A percentile compares a stretch with the other conserved stretches of the same genome.
phyloP scores from a whole-genome alignment of 1,139 yeast species.

The Geotrichum siamense region DNA sequence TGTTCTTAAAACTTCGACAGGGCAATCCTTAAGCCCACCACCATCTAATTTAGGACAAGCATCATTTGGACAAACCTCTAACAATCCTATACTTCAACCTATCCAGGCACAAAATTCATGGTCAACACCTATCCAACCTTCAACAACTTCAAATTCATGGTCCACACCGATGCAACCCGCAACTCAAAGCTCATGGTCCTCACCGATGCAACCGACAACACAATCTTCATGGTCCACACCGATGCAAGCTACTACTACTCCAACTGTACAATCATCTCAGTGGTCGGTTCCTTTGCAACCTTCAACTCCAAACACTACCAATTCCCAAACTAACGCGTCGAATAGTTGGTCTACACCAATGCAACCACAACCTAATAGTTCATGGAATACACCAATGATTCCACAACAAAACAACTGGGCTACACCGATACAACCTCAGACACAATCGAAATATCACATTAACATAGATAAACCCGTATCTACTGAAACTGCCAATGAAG shows the following conservation, averaged over 20 bases:
- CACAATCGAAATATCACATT: slow-evolving; percentile 9
- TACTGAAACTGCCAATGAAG: not conserved
- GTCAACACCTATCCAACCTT: slow-evolving; percentile 1
- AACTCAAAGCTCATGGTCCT: not conserved
- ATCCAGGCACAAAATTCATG: not conserved
- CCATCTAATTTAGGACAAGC: not conserved
- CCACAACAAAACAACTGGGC: not conserved
- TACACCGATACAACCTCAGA: slow-evolving; percentile 1
- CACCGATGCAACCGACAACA: slow-evolving; percentile 3
- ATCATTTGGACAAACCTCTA: not conserved
- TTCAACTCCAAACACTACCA: not conserved
- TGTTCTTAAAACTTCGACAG: not conserved
- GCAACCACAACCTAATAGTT: not conserved
- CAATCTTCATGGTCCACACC: slow-evolving; percentile 5
- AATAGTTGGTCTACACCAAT: slow-evolving; percentile 3
- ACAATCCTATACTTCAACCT: slow-evolving; percentile 2
- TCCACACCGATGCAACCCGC: slow-evolving; percentile 2
- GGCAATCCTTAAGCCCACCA: slow-evolving; percentile 1
- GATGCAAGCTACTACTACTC: not conserved
- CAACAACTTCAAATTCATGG: not conserved
- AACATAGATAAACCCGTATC: not conserved
- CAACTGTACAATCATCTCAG: no score
- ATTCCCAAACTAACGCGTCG: not conserved
- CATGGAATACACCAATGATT: not conserved
- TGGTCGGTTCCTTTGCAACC: slow-evolving; percentile 1